Evolutionary conservation across 306 rosid species (phyloP).

Genomic region (Coriaria nepalensis): DNA sequence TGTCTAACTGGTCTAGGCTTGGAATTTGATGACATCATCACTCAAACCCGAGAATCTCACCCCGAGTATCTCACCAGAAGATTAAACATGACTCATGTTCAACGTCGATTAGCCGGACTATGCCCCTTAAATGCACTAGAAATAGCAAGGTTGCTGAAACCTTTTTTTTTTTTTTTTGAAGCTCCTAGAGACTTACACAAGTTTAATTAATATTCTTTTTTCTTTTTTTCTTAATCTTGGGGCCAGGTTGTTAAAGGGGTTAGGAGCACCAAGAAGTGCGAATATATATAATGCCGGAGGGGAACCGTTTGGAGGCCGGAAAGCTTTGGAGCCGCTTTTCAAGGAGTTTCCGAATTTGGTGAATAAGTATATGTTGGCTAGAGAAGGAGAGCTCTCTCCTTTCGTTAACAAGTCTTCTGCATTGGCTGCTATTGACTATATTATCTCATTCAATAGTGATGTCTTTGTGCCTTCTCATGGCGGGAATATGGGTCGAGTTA

Average conservation of each 20-base stretch:
- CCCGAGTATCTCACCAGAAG: conserved; percentile 37
- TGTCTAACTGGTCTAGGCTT: conserved; percentile 48
- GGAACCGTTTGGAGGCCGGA: conserved; percentile 32
- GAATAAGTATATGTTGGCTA: conserved; percentile 33
- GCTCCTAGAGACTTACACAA: too few species aligned
- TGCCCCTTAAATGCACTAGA: conserved; percentile 44
- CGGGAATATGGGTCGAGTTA: conserved; percentile 48
- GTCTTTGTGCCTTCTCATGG: conserved; percentile 43
- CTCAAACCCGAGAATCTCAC: conserved; percentile 20
- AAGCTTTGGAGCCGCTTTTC: conserved; percentile 34
- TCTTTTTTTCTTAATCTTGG: neutral
- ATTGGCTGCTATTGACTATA: conserved; percentile 48
- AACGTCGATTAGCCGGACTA: conserved; percentile 29
- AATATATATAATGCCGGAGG: conserved; percentile 43
- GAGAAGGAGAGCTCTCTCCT: conserved; percentile 32
- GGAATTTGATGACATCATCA: conserved; percentile 21
- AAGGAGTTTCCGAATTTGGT: conserved; percentile 36
- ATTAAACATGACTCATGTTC: conserved; percentile 26
- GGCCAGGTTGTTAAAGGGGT: conserved; percentile 37
- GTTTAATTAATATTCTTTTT: neutral
- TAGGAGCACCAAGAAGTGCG: conserved; percentile 33
- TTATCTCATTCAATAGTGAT: conserved; percentile 37
- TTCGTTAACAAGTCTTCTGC: conserved; percentile 34
- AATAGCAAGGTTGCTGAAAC: conserved; percentile 27
- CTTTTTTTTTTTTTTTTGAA: too few species aligned